These are phyloP conservation scores for Xylaria cubensis DNA, from an alignment of 495 filamentous ascomycete species.

Conservation along the genomic window DNA sequence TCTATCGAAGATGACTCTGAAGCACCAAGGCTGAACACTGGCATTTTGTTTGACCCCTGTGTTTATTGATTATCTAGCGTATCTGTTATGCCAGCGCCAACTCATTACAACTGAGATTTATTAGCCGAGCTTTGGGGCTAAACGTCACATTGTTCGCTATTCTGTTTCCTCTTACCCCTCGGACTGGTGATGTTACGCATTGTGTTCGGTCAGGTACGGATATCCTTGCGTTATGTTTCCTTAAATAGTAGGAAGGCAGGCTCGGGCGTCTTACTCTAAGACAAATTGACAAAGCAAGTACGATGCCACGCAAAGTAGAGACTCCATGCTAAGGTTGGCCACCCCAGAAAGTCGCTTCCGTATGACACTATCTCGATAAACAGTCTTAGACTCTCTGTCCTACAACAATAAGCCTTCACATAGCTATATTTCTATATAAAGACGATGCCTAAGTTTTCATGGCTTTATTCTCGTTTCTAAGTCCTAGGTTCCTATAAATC, in stretches of 20 bases:
- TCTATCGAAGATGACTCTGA: no score
- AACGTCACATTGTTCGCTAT: background rate
- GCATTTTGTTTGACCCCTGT: background rate
- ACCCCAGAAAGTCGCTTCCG: background rate
- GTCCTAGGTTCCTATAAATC: conserved; percentile 9
- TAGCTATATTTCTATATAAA: background rate
- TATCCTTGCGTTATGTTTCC: background rate
- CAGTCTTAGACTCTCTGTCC: background rate
- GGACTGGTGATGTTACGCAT: background rate
- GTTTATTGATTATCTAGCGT: background rate
- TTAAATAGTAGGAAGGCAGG: background rate
- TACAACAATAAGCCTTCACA: background rate
- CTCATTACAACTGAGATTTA: background rate
- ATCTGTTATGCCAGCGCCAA: background rate
- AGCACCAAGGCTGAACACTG: background rate
- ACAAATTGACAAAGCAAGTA: conserved; percentile 22
- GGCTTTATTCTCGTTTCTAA: background rate
- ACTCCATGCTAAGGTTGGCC: background rate
- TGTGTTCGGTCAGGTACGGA: background rate
- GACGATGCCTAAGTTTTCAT: background rate
- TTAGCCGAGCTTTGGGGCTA: background rate
- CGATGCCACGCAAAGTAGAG: conserved; percentile 2
- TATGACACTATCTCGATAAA: background rate
- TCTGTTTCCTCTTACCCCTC: background rate
- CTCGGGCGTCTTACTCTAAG: conserved; percentile 18